phyloP scores from a whole-genome alignment of 441 rosid species.

The Kokia cookei region DNA sequence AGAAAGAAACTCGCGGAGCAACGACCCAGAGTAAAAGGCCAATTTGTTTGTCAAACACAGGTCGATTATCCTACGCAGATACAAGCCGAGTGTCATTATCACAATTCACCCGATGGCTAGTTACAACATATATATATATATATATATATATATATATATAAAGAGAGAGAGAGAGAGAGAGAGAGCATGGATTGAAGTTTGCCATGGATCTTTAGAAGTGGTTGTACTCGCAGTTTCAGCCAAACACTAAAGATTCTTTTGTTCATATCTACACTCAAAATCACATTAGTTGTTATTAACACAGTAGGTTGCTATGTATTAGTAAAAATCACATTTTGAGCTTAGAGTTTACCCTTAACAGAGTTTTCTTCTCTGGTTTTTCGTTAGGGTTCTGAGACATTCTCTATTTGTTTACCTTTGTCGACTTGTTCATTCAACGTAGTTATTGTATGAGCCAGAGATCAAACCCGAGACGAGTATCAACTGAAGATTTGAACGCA shows the following conservation, averaged over 20 bases:
- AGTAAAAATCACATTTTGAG: not conserved
- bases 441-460: too few relatives aligned
- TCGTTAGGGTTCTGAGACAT: not conserved
- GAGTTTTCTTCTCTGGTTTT: constrained; percentile 5
- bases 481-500: too few relatives aligned
- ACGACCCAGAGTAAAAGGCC: constrained; percentile 83
- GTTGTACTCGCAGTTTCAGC: not conserved
- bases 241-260: not conserved
- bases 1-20: constrained; percentile 86
- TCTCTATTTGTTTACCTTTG: not conserved
- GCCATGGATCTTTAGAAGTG: not conserved
- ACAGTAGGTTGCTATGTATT: not conserved
- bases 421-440: not conserved
- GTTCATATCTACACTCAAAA: not conserved
- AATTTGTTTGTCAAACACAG: constrained; percentile 66
- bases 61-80: constrained; percentile 19
- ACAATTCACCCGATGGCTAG: constrained; percentile 6
- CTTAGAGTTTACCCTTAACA: not conserved
- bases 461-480: too few relatives aligned
- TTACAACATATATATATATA: too few relatives aligned
- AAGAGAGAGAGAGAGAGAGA: not conserved
- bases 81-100: constrained; percentile 19
- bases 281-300: not conserved
- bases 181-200: not conserved
- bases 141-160: too few relatives aligned